Evolutionary conservation across 2,329 filamentous ascomycete species (phyloP).

Genomic region (Calonectria multiphialidica): DNA sequence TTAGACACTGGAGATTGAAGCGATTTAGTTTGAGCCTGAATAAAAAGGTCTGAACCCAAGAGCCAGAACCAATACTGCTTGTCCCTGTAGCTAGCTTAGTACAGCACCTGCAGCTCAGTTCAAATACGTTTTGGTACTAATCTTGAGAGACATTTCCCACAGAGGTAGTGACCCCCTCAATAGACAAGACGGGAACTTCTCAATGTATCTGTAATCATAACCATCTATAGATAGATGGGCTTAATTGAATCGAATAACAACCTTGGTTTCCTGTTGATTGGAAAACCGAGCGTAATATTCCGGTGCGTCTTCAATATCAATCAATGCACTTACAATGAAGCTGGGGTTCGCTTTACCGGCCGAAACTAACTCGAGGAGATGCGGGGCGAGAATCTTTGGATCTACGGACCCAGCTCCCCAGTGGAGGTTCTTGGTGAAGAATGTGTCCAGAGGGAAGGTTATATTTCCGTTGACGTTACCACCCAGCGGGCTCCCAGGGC

Average conservation of each 20-base stretch:
- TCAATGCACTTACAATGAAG: not conserved
- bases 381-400: not conserved
- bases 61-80: too few relatives aligned
- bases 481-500: not conserved
- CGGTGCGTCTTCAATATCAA: not conserved
- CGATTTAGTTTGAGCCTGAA: too few relatives aligned
- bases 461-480: not conserved
- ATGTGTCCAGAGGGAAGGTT: not conserved
- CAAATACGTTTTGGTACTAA: too few relatives aligned
- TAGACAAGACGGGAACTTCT: too few relatives aligned
- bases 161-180: too few relatives aligned
- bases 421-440: not conserved
- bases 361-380: not conserved
- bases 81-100: too few relatives aligned
- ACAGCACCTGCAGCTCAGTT: too few relatives aligned
- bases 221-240: too few relatives aligned
- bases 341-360: not conserved
- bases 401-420: not conserved
- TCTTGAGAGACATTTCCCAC: too few relatives aligned
- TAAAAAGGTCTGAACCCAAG: too few relatives aligned
- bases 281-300: not conserved
- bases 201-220: too few relatives aligned
- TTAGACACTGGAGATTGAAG: too few relatives aligned
- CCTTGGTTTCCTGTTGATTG: not conserved
- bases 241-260: not conserved